phyloP scores from a whole-genome alignment of 306 rosid species.

The Vicia sativa region DNA sequence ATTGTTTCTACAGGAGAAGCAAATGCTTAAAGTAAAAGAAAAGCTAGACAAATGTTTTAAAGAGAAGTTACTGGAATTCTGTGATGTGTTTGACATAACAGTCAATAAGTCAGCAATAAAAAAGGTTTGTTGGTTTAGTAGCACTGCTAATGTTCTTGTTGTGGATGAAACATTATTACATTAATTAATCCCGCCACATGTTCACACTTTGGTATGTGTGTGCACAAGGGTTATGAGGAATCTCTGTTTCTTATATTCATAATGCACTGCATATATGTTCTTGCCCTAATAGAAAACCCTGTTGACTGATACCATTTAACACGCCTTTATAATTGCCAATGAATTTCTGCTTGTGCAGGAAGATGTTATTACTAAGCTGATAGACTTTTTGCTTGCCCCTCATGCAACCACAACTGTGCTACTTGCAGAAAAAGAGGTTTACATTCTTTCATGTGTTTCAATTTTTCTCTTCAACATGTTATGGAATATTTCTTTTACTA shows the following conservation, averaged over 20 bases:
- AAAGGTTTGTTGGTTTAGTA: constrained; percentile 65
- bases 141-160: constrained; percentile 23
- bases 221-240: neutral
- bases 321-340: constrained; percentile 15
- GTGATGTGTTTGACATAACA: constrained; percentile 77
- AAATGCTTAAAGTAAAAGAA: constrained; percentile 80
- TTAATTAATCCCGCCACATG: neutral
- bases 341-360: constrained; percentile 59
- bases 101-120: constrained; percentile 68
- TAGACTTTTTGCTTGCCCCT: constrained; percentile 86
- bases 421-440: constrained; percentile 87
- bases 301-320: constrained; percentile 13
- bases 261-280: constrained; percentile 6
- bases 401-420: constrained; percentile 69
- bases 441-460: constrained; percentile 23
- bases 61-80: constrained; percentile 88
- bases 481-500: neutral
- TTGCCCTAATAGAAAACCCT: neutral
- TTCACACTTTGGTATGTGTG: constrained; percentile 11
- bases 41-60: constrained; percentile 86
- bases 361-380: constrained; percentile 74
- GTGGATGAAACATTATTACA: neutral
- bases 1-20: constrained; percentile 75
- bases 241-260: neutral
- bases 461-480: neutral